Conservation (phyloP, 306 rosid species). For the Spatholobus suberectus region DNA sequence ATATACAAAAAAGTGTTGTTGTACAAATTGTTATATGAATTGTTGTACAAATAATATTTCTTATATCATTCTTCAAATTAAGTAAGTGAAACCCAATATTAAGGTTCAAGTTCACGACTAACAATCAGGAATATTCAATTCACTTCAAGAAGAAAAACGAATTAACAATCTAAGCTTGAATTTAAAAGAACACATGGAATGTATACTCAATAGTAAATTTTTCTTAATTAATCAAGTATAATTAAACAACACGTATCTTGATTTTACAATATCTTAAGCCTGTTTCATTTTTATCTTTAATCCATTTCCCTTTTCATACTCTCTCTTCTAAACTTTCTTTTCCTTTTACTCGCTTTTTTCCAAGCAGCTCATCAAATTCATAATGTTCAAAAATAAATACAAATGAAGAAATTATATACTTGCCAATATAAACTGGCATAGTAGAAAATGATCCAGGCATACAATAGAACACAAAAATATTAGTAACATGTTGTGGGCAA, state of each 20-base stretch:
- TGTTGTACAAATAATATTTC: too few relatives aligned
- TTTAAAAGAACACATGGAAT: too few relatives aligned
- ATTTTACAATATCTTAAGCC: too few relatives aligned
- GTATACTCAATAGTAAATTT: too few relatives aligned
- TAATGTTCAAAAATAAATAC: neutral
- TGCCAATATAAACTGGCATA: conserved; percentile 45
- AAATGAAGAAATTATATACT: conserved; percentile 34
- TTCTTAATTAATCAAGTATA: too few relatives aligned
- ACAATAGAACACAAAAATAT: neutral
- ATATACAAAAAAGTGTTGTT: too few relatives aligned
- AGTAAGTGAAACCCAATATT: neutral
- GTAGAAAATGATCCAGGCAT: neutral
- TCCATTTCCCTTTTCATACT: neutral
- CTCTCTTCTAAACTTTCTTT: too few relatives aligned
- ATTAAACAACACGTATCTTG: too few relatives aligned
- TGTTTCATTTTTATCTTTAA: neutral
- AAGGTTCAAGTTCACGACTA: neutral
- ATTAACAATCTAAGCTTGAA: neutral
- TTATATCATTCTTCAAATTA: too few relatives aligned
- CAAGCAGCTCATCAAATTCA: neutral
- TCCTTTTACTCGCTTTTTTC: neutral
- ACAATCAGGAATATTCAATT: too few relatives aligned
- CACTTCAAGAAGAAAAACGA: neutral
- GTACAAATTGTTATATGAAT: too few relatives aligned
- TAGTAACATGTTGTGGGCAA: neutral